Base-by-base conservation (phyloP, 1,284 basidiomycete genomes). In the Papiliotrema terrestris region DNA sequence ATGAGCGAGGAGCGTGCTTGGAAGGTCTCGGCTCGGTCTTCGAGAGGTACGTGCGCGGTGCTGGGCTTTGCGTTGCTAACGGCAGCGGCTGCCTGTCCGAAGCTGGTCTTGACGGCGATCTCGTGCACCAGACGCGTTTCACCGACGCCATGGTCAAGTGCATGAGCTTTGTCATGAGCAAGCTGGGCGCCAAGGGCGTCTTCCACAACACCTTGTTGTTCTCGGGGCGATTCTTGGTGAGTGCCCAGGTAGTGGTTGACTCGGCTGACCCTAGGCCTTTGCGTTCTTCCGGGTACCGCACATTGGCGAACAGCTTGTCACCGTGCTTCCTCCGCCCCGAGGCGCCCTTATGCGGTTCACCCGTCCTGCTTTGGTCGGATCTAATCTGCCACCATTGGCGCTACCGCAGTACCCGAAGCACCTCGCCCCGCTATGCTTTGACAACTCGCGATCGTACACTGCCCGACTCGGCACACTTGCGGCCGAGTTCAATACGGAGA, bases 201-300 rank as follows among this genome's bases (percentile, higher is more conserved):
- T 81, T 80, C 67, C 79, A 80, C 57, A 81, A 81, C 60, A 81
- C 78, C 5, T 69, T 81, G 25, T 67, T 79, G 32, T 81, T 81
- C 65, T 76, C 77, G 15, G 79, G 80, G 1, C 67, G 61, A 62
- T 80, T 73, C 67, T 77, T 63, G 74, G 75, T 78, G 43, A 56
- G 70, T 20, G 19, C 25, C 17, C 14, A 42, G 38, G 20, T 37
- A 3, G 13, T 8, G 15, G 11, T 8, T 6, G 26, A 32, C 25
- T n/a, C 4, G 2, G 23, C 22, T 39, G 3, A 19, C 22, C 26
- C 19, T 19, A 62, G 74, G 78, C 80, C 0, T 77, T 80, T 53
- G 78, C 80, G 4, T 81, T 80, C 71, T 81, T 80, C 69, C 72
- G 79, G 25, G 67, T 81, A 43, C 79, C 79, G 17, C 79, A 80